Percentiles rank a stretch among this genome's conserved stretches.
phyloP scores from a whole-genome alignment of 1,284 basidiomycete species.

The Austroboletus novae-zelandiae region DNA sequence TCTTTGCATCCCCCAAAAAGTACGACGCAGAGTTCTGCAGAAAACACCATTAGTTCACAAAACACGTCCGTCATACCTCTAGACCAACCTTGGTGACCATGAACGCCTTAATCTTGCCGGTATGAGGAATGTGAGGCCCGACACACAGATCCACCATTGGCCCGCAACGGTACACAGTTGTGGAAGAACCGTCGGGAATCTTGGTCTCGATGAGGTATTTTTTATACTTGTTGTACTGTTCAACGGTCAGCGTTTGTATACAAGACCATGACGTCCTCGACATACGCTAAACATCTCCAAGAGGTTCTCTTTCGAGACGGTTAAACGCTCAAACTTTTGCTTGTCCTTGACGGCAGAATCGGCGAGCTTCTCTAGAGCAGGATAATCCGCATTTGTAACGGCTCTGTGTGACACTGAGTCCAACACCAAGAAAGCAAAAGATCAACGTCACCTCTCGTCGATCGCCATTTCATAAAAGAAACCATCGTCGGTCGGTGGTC shows the following conservation, averaged over 20 bases:
- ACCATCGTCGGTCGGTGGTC: slow-evolving; percentile 96
- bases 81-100: slow-evolving; percentile 84
- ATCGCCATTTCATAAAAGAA: slow-evolving; percentile 99
- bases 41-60: not conserved
- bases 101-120: slow-evolving; percentile 95
- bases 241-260: slow-evolving; percentile 3
- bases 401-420: slow-evolving; percentile 43
- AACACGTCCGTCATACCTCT: not conserved
- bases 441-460: slow-evolving; percentile 50
- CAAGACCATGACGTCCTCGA: slow-evolving; percentile 5
- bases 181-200: slow-evolving; percentile 94
- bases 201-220: slow-evolving; percentile 94
- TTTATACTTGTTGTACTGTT: slow-evolving; percentile 99
- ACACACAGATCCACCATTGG: slow-evolving; percentile 98
- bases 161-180: slow-evolving; percentile 98
- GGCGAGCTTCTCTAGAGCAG: slow-evolving; percentile 84
- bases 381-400: slow-evolving; percentile 82
- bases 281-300: slow-evolving; percentile 94
- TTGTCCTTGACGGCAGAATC: slow-evolving; percentile 94
- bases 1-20: slow-evolving; percentile 93
- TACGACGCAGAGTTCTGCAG: slow-evolving; percentile 93
- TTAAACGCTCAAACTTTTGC: slow-evolving; percentile 94
- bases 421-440: not conserved
- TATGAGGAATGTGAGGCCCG: slow-evolving; percentile 97
- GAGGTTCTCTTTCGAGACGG: slow-evolving; percentile 91